Evolutionary conservation across 129 eudicot species (phyloP).

Genomic region (Tagetes patula): DNA sequence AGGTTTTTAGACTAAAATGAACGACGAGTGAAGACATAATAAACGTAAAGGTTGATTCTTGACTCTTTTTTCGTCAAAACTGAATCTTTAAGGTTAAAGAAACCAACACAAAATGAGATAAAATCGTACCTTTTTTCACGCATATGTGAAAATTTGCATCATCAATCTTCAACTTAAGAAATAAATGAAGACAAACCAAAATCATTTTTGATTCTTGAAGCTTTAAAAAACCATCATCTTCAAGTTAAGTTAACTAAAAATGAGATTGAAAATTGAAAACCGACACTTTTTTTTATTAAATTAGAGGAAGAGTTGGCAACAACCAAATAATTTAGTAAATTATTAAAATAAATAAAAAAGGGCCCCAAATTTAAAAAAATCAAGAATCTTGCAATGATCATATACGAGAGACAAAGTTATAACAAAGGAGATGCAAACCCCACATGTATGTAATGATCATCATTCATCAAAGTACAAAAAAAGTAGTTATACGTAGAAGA

Average conservation of each 20-base stretch:
- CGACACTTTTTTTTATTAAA: conserved; percentile 34
- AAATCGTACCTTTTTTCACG: conserved; percentile 15
- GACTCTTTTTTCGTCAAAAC: background rate
- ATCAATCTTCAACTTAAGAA: background rate
- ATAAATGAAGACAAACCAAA: conserved; percentile 21
- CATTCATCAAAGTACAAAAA: conserved; percentile 5
- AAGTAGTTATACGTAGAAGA: conserved; percentile 1
- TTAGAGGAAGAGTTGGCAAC: conserved; percentile 46
- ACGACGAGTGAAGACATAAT: background rate
- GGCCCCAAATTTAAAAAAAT: conserved; percentile 30
- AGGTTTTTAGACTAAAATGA: background rate
- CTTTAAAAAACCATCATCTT: conserved; percentile 31
- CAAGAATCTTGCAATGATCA: conserved; percentile 66
- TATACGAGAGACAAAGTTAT: conserved; percentile 43
- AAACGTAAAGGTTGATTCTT: background rate
- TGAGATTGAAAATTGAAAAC: conserved; percentile 19
- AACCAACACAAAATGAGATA: conserved; percentile 15
- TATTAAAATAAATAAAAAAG: conserved; percentile 30
- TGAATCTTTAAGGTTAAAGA: conserved; percentile 28
- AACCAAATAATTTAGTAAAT: conserved; percentile 14
- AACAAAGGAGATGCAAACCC: conserved; percentile 44
- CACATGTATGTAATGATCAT: conserved; percentile 38
- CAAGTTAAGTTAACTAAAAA: conserved; percentile 31
- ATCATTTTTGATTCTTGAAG: conserved; percentile 33
- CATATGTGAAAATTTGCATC: background rate